phyloP scores from a whole-genome alignment of 257 asterid genomes.

The Nicotiana attenuata region DNA sequence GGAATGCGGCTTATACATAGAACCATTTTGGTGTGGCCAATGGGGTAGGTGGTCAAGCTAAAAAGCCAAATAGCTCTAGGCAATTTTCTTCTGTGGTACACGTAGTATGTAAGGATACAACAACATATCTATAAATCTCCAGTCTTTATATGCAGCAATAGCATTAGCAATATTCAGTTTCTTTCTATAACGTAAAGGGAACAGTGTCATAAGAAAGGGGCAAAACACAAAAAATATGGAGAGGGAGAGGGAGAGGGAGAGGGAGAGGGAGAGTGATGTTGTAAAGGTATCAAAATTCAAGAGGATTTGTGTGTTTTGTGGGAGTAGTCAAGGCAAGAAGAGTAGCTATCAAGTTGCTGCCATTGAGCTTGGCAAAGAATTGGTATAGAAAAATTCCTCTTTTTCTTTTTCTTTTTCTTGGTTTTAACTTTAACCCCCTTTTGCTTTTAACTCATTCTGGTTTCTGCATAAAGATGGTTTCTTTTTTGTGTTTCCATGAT shows the following conservation, averaged over 20 bases:
- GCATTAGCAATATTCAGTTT: neutral
- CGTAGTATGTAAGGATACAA: neutral
- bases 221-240: neutral
- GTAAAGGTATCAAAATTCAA: conserved; percentile 37
- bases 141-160: neutral
- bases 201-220: neutral
- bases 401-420: neutral
- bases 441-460: neutral
- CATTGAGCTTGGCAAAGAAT: conserved; percentile 36
- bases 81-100: neutral
- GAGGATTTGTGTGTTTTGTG: conserved; percentile 53
- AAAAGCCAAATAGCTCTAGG: neutral
- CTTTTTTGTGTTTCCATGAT: neutral
- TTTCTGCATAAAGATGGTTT: neutral
- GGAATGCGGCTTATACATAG: neutral
- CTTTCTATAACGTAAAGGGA: conserved; percentile 2
- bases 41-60: neutral
- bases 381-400: conserved; percentile 20
- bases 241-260: conserved; percentile 22
- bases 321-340: conserved; percentile 44
- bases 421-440: neutral
- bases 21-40: neutral
- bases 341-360: conserved; percentile 45
- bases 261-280: conserved; percentile 18
- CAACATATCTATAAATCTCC: neutral